Base-by-base conservation (phyloP, 2,329 filamentous ascomycete species). In the Neofusicoccum ribis region DNA sequence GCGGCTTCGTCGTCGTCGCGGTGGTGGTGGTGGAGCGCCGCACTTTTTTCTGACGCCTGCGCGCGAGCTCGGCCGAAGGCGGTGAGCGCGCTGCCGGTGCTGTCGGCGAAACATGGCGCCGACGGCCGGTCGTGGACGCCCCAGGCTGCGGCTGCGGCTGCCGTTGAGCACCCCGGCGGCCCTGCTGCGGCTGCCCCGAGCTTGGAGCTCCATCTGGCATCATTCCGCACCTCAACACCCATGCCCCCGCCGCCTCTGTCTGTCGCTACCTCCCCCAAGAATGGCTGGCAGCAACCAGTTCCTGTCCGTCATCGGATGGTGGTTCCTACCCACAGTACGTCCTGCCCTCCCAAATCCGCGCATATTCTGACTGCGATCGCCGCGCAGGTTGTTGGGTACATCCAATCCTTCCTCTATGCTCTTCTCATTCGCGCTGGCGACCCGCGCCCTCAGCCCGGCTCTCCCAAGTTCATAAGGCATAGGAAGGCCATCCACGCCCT, bases 371-470 rank as follows among this genome's bases (percentile, higher is more conserved):
- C 34, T 37, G 27, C 31, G 23, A 31, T n/a, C 9, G 15, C n/a
- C 11, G 20, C 34, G 20, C 50, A 96, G 91, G 86, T 94, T 71
- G 90, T 88, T 56, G 86, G 87, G 68, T 91, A 89, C 81, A 76
- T 90, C 5, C 94, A 98, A 77, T 85, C 85, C 68, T 82, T 96
- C 70, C 95, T 93, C 81, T 99, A 98, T 81, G 85, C 89, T 72
- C 80, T 98, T 70, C 91, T 91, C 64, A 94, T 97, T 76, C 92
- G 93, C 69, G 95, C 93, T 52, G 95, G 95, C 73, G 89, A 93
- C 68, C 91, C 91, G 14, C 91, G 90, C 66, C 94, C 86, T 80
- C 65, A 80, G 70, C 86, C 90, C 41, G 86, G 91, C 76, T 83
- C 85, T n/a, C 84, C 88, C 2, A 88, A 88, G 69, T 91, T 87